phyloP scores from a whole-genome alignment of 805 yeast species.

The Ogataea nakhonphanomensis region DNA sequence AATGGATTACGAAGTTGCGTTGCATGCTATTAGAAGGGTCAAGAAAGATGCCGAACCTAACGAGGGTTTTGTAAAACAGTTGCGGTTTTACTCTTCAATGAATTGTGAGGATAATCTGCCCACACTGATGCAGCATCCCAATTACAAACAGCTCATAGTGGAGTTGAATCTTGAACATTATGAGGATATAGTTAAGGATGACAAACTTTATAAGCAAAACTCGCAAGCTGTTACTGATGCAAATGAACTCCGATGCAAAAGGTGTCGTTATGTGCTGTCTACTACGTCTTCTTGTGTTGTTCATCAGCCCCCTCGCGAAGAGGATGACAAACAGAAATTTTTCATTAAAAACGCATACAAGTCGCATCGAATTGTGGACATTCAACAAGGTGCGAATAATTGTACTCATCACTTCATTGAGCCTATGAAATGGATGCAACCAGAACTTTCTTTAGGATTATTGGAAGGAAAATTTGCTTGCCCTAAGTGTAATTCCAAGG shows the following conservation, averaged over 20 bases:
- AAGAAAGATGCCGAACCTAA: constrained; percentile 66
- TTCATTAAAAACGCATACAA: constrained; percentile 63
- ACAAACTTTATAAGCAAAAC: constrained; percentile 15
- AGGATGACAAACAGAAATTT: constrained; percentile 59
- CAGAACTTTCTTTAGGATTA: constrained; percentile 67
- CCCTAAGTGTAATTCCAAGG: constrained; percentile 78
- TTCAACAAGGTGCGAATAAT: constrained; percentile 49
- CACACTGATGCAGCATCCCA: constrained; percentile 13
- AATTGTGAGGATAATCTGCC: constrained; percentile 37
- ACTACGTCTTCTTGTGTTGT: constrained; percentile 54
- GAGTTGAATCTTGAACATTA: constrained; percentile 26
- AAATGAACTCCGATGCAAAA: constrained; percentile 62
- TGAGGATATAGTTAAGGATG: constrained; percentile 11
- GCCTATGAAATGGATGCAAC: constrained; percentile 90
- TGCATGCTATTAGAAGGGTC: constrained; percentile 71
- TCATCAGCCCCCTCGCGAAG: constrained; percentile 61
- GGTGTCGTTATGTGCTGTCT: constrained; percentile 74
- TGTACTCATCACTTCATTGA: constrained; percentile 89
- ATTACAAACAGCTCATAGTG: constrained; percentile 44
- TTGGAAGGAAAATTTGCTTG: constrained; percentile 86
- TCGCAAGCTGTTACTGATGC: not conserved
- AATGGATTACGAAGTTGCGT: constrained; percentile 55
- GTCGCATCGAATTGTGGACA: constrained; percentile 56
- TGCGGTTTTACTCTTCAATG: constrained; percentile 53
- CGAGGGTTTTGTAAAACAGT: constrained; percentile 68